Base-by-base conservation (phyloP, 2,329 filamentous ascomycete species). In the Aspergillus oerlinghausenensis region DNA sequence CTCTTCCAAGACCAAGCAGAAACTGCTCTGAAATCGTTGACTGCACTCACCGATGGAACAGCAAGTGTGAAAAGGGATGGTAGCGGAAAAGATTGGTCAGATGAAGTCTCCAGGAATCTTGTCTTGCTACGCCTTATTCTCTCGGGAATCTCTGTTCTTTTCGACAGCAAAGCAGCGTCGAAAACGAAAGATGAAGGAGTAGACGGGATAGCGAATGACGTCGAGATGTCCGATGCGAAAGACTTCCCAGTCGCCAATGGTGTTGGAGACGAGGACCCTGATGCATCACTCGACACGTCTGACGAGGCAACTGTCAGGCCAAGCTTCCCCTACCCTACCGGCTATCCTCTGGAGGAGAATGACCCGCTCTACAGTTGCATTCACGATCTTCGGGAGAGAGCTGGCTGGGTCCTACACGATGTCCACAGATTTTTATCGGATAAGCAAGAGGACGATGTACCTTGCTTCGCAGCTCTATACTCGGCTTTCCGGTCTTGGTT, bases 71-170 rank as follows among this genome's bases (percentile, higher is more conserved):
- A 92, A 73, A 85, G 93, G 55, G 93, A 92, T 63, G 94, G 94
- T 40, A 96, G 93, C 71, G 95, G 96, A 65, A 99, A 97, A 74
- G 93, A 97, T 67, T 99, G 94, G 94, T 97, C 93, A 0, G 94
- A 99, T 71, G 95, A 99, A 71, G 88, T 97, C 28, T 93, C 92
- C 1, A 82, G 94, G 55, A 91, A 96, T 63, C 82, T 99, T 55
- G 90, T 93, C 11, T 87, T 97, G 52, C 80, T 99, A 14, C 84
- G 93, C 29, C 81, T 99, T n/a, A 85, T 96, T 48, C 85, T 96
- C 26, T 95, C 93, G 3, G 94, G 94, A 53, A 87, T 96, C 56
- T 92, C 93, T 7, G 87, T 89, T 1, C 80, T 99, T 10, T 97
- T 99, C 69, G 91, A 97, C 67, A 87, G 91, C 1, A 83, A 85